Evolutionary conservation across 2,329 filamentous ascomycete species (phyloP), one percentile per base, ranked within the genome.

Genomic region (Fusarium sp.): DNA sequence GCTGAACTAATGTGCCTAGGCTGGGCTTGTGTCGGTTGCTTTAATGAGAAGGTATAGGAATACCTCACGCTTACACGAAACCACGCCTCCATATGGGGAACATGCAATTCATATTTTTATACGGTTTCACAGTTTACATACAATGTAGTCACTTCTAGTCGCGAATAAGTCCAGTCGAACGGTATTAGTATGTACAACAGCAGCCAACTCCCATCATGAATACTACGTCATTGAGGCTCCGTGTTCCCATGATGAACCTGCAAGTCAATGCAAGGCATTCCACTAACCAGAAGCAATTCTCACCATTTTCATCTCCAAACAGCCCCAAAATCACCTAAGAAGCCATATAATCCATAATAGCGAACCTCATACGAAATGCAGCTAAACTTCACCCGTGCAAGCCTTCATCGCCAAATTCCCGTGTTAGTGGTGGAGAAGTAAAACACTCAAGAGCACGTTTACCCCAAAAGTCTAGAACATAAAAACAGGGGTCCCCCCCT

Each of bases 201-300:
- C 14, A 23, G 26, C 48, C 17, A 7, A 32, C 4, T 15, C 8
- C 17, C 47, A 69, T 69, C 65, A 68, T 68, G 61, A 66, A 42
- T 24, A 14, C 61, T 68, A 68, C 65, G 65, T 68, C 65, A 68
- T 67, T 68, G 65, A 68, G 65, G 65, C 42, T 43, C 43, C 24
- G 45, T 67, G 65, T 42, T 44, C 36, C 38, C 56, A 68, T 69
- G 62, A 69, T 57, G 23, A 44, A 32, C n/a, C 12, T 17, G 1
- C n/a, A 19, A 44, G 19, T 53, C 36, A 42, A 44, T 39, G 44
- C 49, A 58, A 50, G 42, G 36, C 26, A 54, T 46, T 36, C 15
- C 23, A 17, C 44, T 55, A 67, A 54, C 10, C 10, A 15, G 10
- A 34, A 34, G 26, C 34, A 15, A 36, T 61, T 42, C 15, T n/a